Evolutionary conservation across 352 stramenopile genomes (phyloP).

Genomic region (Phytophthora sp.): DNA sequence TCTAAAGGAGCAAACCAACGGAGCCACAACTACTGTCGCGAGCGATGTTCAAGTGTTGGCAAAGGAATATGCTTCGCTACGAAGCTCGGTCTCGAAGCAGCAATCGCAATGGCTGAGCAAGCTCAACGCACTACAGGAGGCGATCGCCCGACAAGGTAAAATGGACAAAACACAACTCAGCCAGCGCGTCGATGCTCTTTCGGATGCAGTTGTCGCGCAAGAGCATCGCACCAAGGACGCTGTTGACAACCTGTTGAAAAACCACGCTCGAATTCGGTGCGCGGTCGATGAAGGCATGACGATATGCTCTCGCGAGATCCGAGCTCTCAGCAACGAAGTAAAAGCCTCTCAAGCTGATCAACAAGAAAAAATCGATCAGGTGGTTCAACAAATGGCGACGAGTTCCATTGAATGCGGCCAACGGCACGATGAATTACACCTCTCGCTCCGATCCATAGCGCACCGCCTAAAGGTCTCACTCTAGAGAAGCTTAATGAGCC

Average conservation of each 20-base stretch:
- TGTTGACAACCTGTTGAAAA: conserved; percentile 56
- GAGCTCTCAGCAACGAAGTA: conserved; percentile 47
- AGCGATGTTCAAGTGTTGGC: conserved; percentile 56
- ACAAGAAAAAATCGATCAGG: conserved; percentile 38
- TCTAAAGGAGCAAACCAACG: conserved; percentile 41
- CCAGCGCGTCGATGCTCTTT: conserved; percentile 54
- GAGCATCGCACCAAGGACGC: conserved; percentile 53
- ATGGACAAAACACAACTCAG: conserved; percentile 50
- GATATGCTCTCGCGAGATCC: conserved; percentile 64
- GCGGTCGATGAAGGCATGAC: conserved; percentile 64
- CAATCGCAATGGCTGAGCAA: conserved; percentile 47
- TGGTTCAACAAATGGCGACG: conserved; percentile 39
- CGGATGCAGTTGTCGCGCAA: conserved; percentile 40
- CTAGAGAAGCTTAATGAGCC: conserved; percentile 14
- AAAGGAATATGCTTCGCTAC: conserved; percentile 43
- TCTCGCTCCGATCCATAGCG: conserved; percentile 43
- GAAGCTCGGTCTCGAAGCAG: conserved; percentile 43
- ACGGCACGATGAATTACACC: conserved; percentile 46
- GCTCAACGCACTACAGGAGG: conserved; percentile 47
- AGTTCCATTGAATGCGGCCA: conserved; percentile 39
- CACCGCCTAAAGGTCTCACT: conserved; percentile 47
- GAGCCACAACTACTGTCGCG: conserved; percentile 35
- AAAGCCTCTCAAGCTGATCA: conserved; percentile 41
- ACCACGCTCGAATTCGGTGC: conserved; percentile 49
- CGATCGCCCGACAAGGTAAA: conserved; percentile 53